phyloP scores from a whole-genome alignment of 306 rosid genomes.

The Potentilla sterilis region DNA sequence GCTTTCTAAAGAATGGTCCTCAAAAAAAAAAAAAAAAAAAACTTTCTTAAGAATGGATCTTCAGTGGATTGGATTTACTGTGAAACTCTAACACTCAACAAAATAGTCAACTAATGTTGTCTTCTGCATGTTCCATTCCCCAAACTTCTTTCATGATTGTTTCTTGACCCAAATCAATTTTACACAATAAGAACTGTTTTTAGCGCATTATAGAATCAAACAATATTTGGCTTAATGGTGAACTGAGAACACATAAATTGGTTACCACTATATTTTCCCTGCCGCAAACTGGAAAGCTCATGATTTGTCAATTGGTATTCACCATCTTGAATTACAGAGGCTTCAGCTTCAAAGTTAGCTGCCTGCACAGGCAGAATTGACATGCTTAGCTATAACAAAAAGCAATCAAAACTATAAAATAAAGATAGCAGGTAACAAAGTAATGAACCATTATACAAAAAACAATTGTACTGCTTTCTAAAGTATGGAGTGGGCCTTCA shows the following conservation, averaged over 20 bases:
- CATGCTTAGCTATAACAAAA: neutral
- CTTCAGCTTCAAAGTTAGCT: slow-evolving; percentile 82
- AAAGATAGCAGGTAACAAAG: neutral
- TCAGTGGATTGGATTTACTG: neutral
- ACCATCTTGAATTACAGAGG: slow-evolving; percentile 63
- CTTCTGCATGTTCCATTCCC: neutral
- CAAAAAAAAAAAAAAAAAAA: too few species aligned
- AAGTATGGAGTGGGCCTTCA: neutral
- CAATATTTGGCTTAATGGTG: neutral
- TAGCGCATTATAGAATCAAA: neutral
- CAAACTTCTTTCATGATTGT: slow-evolving; percentile 2
- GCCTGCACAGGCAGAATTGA: slow-evolving; percentile 57
- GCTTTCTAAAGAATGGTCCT: neutral
- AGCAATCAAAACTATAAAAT: neutral
- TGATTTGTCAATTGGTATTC: slow-evolving; percentile 80
- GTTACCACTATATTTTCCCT: slow-evolving; percentile 89
- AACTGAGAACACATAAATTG: slow-evolving; percentile 23
- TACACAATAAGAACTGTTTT: neutral
- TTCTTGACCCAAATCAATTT: slow-evolving; percentile 1
- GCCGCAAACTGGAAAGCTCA: slow-evolving; percentile 71
- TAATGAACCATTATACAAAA: neutral
- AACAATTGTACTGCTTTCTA: neutral
- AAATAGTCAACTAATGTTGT: neutral
- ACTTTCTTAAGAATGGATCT: neutral
- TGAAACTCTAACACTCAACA: neutral